Base-by-base conservation (phyloP, 2,329 filamentous ascomycete genomes). In the Penicillium crustosum region DNA sequence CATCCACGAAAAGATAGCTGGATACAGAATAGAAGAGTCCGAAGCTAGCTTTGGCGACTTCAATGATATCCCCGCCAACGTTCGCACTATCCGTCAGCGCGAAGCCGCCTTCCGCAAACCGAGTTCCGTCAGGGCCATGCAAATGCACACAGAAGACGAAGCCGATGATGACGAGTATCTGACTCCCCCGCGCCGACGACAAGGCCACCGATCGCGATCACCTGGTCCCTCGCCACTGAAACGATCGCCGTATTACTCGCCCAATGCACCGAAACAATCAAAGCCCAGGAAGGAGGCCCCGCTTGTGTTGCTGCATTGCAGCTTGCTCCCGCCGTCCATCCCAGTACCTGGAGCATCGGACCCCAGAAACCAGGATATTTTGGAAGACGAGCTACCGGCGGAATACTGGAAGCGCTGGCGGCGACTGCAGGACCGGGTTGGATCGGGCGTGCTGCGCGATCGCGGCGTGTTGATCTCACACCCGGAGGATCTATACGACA, bases 401-500 rank as follows among this genome's bases (percentile, higher is more conserved):
- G 66, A 72, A 45, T 79, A 78, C 59, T 77, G 61, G 74, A 74
- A 61, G 70, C 74, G 75, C 64, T 85, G 68, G 76, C 80, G 81
- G 41, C 67, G 84, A 3, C 69, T 88, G 13, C 79, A 80, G 60
- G 82, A 84, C 54, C 85, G 83, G 61, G 73, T 72, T 41, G 74
- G 70, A 0, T 81, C 82, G 5, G 80, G 81, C 2, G 79, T 84
- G 38, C 73, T 87, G n/a, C 78, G 82, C 69, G 75, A 82, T 42
- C 77, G 85, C 15, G 85, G 83, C 0, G 76, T 88, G 17, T 74
- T 88, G 55, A 84, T 88, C n/a, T 81, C 83, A 1, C 85, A 88
- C 68, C 85, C 85, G 1, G 75, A 81, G 58, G 84, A 86, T 50
- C 81, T 86, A 57, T 87, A 86, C 63, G 85, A 86, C 54, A 66